Conservation (phyloP, 257 asterid genomes). For the Capsicum rhomboideum region DNA sequence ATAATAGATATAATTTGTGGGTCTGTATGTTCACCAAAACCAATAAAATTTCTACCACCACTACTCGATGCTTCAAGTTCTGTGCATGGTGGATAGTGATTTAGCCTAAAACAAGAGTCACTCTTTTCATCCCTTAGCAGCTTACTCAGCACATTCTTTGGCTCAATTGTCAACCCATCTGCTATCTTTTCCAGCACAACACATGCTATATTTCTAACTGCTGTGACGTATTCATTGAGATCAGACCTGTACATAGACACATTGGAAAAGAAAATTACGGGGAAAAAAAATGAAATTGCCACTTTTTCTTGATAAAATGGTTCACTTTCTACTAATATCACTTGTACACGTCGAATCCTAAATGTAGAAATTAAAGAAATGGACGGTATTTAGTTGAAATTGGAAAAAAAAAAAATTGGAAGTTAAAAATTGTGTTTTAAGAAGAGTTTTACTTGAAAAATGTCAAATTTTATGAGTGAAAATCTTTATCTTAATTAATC, state of each 20-base stretch:
- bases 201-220: slow-evolving; percentile 10
- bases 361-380: background rate
- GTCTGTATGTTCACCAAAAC: slow-evolving; percentile 27
- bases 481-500: background rate
- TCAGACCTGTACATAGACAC: background rate
- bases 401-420: background rate
- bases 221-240: slow-evolving; percentile 6
- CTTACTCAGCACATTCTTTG: slow-evolving; percentile 15
- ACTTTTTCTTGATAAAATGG: background rate
- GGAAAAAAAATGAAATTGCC: background rate
- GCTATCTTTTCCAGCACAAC: slow-evolving; percentile 16
- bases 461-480: background rate
- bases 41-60: slow-evolving; percentile 4
- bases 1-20: slow-evolving; percentile 13
- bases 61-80: slow-evolving; percentile 8
- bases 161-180: slow-evolving; percentile 8
- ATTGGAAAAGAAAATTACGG: background rate
- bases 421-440: background rate
- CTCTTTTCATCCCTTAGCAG: slow-evolving; percentile 8
- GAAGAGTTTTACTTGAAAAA: background rate
- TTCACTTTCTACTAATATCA: background rate
- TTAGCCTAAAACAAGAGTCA: slow-evolving; percentile 15
- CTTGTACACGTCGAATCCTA: background rate
- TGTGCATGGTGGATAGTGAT: slow-evolving; percentile 16
- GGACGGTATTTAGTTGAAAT: background rate